These are phyloP conservation scores for Agaricus subrufescens DNA, from an alignment of 768 basidiomycete genomes.

Conservation along the genomic window DNA sequence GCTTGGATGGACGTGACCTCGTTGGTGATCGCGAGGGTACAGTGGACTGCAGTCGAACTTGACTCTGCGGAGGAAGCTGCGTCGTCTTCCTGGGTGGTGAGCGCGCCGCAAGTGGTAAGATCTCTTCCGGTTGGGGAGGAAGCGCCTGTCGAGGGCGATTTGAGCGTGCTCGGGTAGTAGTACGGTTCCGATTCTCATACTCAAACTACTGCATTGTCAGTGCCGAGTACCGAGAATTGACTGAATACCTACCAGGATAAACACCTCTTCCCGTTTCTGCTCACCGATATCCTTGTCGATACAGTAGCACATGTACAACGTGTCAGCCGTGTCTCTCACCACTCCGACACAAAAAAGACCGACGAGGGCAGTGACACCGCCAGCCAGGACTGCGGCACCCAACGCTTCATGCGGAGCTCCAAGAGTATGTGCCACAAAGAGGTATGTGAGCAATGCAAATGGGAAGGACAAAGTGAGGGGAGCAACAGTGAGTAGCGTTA, in stretches of 20 bases:
- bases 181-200: conserved; percentile 16
- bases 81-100: conserved; percentile 7
- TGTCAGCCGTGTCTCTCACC: conserved; percentile 60
- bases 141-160: conserved; percentile 8
- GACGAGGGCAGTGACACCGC: conserved; percentile 75
- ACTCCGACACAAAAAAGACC: conserved; percentile 81
- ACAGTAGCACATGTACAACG: conserved; percentile 44
- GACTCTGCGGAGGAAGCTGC: conserved; percentile 11
- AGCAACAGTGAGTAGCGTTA: conserved; percentile 71
- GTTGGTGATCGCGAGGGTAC: not conserved
- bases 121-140: conserved; percentile 11
- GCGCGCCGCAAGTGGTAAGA: conserved; percentile 12
- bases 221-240: not conserved
- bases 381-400: conserved; percentile 71
- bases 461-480: conserved; percentile 79
- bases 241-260: conserved; percentile 27
- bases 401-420: conserved; percentile 67
- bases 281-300: conserved; percentile 42
- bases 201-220: conserved; percentile 25
- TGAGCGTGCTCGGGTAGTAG: not conserved
- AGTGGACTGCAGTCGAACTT: conserved; percentile 9
- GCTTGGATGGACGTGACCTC: not conserved
- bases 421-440: conserved; percentile 85
- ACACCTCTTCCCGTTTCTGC: conserved; percentile 36
- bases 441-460: conserved; percentile 75